Percentiles rank a stretch among this genome's conserved stretches.
Conservation (phyloP, 176 grass and related monocot species). For the Luzula sylvatica region DNA sequence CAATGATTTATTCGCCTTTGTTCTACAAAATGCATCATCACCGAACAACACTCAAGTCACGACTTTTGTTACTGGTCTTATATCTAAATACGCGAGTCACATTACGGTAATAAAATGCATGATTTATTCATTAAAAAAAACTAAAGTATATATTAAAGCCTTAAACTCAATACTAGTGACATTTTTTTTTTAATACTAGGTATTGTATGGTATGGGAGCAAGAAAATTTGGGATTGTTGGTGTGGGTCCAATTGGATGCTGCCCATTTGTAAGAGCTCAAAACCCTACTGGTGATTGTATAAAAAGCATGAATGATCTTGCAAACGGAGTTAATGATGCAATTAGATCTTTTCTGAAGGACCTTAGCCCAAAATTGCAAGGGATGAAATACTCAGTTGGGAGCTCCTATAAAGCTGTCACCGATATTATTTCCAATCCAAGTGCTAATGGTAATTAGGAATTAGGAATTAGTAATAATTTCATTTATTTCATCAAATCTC, state of each 20-base stretch:
- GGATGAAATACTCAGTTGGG: slow-evolving; percentile 17
- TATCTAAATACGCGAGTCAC: slow-evolving; percentile 20
- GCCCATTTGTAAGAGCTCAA: background rate
- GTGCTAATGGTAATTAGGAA: background rate
- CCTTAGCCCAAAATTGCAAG: slow-evolving; percentile 10
- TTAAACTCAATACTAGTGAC: background rate
- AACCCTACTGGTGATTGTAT: slow-evolving; percentile 14
- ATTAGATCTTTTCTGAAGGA: background rate
- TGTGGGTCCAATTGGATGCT: slow-evolving; percentile 19
- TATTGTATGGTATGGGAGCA: slow-evolving; percentile 20
- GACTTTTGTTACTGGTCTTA: background rate
- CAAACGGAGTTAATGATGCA: slow-evolving; percentile 3
- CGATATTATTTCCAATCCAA: background rate
- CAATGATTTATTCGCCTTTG: slow-evolving; percentile 38
- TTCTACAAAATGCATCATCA: slow-evolving; percentile 3
- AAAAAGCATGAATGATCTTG: slow-evolving; percentile 14
- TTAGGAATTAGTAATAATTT: no score
- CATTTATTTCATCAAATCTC: no score
- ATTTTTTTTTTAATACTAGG: background rate
- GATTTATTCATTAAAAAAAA: slow-evolving; percentile 1
- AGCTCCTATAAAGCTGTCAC: slow-evolving; percentile 4
- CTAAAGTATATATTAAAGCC: background rate
- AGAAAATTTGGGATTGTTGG: slow-evolving; percentile 33
- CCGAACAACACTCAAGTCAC: background rate
- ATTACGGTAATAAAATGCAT: slow-evolving; percentile 9